Conservation (phyloP, 352 stramenopile species). For the Phytophthora rubi region DNA sequence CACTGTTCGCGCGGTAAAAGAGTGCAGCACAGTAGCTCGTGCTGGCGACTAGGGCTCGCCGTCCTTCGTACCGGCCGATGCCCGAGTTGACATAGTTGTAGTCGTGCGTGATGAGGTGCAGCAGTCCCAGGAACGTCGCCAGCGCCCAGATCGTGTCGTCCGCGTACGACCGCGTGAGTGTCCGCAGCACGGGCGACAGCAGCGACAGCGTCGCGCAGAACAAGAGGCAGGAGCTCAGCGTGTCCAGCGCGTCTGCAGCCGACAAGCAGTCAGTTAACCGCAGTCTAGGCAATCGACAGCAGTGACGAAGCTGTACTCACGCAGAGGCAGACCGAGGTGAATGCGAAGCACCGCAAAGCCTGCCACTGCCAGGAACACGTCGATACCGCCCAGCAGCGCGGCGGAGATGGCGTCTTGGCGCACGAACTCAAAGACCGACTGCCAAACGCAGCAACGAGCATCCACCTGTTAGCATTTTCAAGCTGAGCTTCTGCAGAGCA, state of each 20-base stretch:
- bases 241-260: slow-evolving; percentile 50
- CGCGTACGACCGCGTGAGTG: slow-evolving; percentile 90
- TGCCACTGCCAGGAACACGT: slow-evolving; percentile 58
- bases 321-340: slow-evolving; percentile 40
- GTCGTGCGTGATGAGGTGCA: slow-evolving; percentile 93
- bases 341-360: slow-evolving; percentile 67
- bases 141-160: slow-evolving; percentile 94
- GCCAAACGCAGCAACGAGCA: slow-evolving; percentile 2
- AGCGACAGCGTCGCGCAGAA: slow-evolving; percentile 88
- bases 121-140: slow-evolving; percentile 68
- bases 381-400: slow-evolving; percentile 57
- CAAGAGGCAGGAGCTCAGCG: slow-evolving; percentile 74
- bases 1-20: not conserved
- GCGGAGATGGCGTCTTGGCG: slow-evolving; percentile 62
- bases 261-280: slow-evolving; percentile 4
- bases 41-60: not conserved
- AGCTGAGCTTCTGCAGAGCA: not conserved
- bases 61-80: slow-evolving; percentile 56
- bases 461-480: not conserved
- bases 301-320: slow-evolving; percentile 32
- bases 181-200: slow-evolving; percentile 90
- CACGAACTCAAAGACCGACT: slow-evolving; percentile 83
- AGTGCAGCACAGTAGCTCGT: not conserved
- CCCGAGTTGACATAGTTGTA: slow-evolving; percentile 90
- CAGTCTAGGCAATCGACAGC: not conserved